Conservation (phyloP, 2,329 filamentous ascomycete genomes). For the Dactylellina leptospora region DNA sequence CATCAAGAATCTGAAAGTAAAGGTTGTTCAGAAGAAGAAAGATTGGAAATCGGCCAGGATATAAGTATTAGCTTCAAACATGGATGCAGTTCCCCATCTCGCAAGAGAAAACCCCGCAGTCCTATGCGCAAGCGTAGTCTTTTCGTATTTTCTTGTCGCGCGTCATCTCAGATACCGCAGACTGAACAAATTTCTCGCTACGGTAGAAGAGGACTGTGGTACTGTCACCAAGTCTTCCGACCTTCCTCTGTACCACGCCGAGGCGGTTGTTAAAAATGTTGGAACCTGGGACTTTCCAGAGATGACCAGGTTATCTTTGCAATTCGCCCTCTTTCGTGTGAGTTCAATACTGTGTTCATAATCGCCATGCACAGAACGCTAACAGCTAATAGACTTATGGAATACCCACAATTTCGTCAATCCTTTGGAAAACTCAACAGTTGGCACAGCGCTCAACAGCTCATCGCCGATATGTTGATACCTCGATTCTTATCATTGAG, state of each 20-base stretch:
- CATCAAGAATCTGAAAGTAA: too few species aligned
- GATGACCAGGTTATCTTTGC: constrained; percentile 64
- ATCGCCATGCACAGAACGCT: background rate
- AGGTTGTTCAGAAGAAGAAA: too few species aligned
- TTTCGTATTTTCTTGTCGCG: constrained; percentile 48
- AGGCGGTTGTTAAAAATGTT: constrained; percentile 63
- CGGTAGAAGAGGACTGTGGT: constrained; percentile 41
- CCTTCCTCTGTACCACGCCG: constrained; percentile 62
- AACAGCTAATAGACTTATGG: constrained; percentile 64
- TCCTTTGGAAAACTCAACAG: constrained; percentile 65
- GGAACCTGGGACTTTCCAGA: constrained; percentile 68
- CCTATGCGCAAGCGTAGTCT: constrained; percentile 12
- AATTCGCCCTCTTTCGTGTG: constrained; percentile 70
- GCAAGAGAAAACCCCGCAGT: constrained; percentile 3
- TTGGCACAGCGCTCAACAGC: constrained; percentile 63
- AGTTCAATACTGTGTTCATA: too few species aligned
- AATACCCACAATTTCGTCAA: constrained; percentile 66
- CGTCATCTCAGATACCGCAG: constrained; percentile 50
- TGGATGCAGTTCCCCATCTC: background rate
- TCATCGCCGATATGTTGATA: constrained; percentile 67
- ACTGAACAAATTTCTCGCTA: constrained; percentile 34
- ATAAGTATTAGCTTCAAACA: too few species aligned
- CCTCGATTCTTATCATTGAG: constrained; percentile 64
- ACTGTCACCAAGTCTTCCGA: constrained; percentile 50
- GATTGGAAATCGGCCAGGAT: too few species aligned